These are phyloP conservation scores for Erythrobasidium hasegawianum DNA, from an alignment of 1,284 basidiomycete species.

Conservation along the genomic window DNA sequence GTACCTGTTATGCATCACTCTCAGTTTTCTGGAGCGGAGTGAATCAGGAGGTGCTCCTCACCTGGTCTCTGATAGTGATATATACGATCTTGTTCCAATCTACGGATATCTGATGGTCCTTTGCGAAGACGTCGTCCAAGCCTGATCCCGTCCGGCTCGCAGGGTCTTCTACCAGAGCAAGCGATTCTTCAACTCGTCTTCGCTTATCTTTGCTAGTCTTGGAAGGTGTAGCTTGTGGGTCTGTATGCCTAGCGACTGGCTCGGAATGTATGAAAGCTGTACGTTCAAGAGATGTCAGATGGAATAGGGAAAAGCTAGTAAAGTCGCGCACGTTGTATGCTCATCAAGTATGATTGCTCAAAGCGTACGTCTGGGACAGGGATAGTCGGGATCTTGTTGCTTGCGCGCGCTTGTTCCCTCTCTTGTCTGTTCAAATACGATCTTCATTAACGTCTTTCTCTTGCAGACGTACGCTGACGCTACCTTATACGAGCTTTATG, in stretches of 20 bases:
- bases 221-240: conserved; percentile 5
- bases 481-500: conserved; percentile 16
- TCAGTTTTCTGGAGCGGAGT: background rate
- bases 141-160: conserved; percentile 12
- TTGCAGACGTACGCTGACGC: background rate
- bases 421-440: conserved; percentile 5
- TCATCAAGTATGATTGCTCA: conserved; percentile 33
- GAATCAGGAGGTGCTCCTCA: background rate
- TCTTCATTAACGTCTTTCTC: background rate
- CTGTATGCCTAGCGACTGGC: background rate
- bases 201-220: conserved; percentile 22
- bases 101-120: conserved; percentile 2
- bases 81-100: conserved; percentile 27
- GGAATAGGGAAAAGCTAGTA: background rate
- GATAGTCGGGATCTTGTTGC: conserved; percentile 28
- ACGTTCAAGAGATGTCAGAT: background rate
- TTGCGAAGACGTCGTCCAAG: conserved; percentile 12
- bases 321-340: conserved; percentile 23
- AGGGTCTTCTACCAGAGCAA: conserved; percentile 28
- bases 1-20: background rate
- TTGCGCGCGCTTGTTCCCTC: conserved; percentile 17
- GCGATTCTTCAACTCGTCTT: conserved; percentile 22
- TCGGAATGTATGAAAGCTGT: conserved; percentile 33
- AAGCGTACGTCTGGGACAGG: conserved; percentile 32
- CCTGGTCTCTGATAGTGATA: conserved; percentile 29